Base-by-base conservation (phyloP, 768 basidiomycete genomes). In the Cubamyces lactineus region DNA sequence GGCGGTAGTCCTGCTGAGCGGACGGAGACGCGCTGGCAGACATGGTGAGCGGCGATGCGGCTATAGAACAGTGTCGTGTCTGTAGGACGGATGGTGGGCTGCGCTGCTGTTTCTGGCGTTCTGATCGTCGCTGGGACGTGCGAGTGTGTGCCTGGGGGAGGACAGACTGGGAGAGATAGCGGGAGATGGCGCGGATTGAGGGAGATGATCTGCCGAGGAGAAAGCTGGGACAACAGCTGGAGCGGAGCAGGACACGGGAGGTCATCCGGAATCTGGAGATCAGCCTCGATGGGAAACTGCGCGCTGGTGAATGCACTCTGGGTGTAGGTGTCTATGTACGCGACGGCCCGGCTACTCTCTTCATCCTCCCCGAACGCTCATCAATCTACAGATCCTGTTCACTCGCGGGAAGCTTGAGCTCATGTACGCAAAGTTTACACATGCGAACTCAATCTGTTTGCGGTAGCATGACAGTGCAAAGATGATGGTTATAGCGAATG, bases 1-100 rank as follows among this genome's bases (percentile, higher is more conserved):
- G 82, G 67, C 91, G 86, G 68, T 84, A 75, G 38, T 70, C 69
- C 61, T 62, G 62, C 40, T 50, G 50, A 6, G 56, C 55, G 5
- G 23, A n/a, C 2, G 46, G 38, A 12, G 62, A 38, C 15, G 41
- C 24, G 43, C 50, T 53, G 45, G 56, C 62, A 54, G 57, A 53
- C 62, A 57, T 58, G 39, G 51, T 53, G 46, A 48, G 61, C 5
- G 54, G 50, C 12, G 49, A 50, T 6, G 61, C 54, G 16, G 42
- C 16, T 19, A 54, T 48, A 4, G 62, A 63, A 46, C 57, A 58
- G 43, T 53, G 39, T 13, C 62, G 42, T 46, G 21, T 39, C 13
- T 53, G 51, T 5, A 58, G 52, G 24, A 63, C 45, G 9, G 56
- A 19, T 2, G 55, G 38, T 5, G 43, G 15, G 28, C 24, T 42